Evolutionary conservation across 2,329 filamentous ascomycete genomes (phyloP).

Genomic region (Cordyceps cicadae): DNA sequence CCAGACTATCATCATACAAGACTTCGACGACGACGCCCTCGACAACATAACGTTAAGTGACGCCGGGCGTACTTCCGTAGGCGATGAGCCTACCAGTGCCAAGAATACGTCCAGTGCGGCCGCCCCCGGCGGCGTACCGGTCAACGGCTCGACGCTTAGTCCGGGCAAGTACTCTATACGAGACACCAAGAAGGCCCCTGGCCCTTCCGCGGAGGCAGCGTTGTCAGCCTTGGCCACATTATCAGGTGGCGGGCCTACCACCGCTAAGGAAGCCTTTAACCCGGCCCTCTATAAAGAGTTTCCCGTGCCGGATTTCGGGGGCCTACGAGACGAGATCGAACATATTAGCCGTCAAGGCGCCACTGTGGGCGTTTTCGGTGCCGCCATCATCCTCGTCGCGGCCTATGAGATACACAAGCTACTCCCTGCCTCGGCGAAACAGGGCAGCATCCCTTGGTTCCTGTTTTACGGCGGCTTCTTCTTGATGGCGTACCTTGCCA

Average conservation of each 20-base stretch:
- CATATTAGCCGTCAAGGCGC: conserved; percentile 25
- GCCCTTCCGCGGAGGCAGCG: too few species aligned
- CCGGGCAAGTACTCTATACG: too few species aligned
- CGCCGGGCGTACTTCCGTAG: background rate
- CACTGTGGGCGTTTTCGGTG: conserved; percentile 30
- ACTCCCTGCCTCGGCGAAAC: conserved; percentile 9
- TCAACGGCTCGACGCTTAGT: too few species aligned
- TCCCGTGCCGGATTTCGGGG: conserved; percentile 40
- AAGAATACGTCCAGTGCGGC: too few species aligned
- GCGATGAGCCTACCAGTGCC: too few species aligned
- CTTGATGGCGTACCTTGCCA: conserved; percentile 18
- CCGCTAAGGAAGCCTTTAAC: conserved; percentile 22
- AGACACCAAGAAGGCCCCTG: too few species aligned
- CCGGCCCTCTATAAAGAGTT: conserved; percentile 37
- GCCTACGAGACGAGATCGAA: conserved; percentile 26
- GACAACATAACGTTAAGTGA: conserved; percentile 24
- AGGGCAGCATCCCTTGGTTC: conserved; percentile 5
- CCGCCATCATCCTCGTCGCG: conserved; percentile 23
- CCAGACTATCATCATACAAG: conserved; percentile 58
- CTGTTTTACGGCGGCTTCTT: conserved; percentile 4
- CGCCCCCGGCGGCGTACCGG: too few species aligned
- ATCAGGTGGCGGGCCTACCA: background rate
- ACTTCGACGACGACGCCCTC: conserved; percentile 57
- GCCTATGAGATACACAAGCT: conserved; percentile 19
- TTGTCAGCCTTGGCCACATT: background rate